phyloP scores from a whole-genome alignment of 352 stramenopile species.

The Phytophthora ramorum region DNA sequence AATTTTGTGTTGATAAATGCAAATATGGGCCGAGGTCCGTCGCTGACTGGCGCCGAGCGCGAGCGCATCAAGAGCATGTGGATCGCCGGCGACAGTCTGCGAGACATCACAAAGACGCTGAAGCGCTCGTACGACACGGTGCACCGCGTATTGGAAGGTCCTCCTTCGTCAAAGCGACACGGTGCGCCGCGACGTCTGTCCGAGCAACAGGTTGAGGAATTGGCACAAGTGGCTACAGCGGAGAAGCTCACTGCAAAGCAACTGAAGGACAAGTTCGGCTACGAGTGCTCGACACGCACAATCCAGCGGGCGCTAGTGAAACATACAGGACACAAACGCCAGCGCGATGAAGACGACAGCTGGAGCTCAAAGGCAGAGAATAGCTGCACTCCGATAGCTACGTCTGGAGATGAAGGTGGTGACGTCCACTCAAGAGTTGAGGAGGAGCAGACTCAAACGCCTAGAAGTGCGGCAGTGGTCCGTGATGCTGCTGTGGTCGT shows the following conservation, averaged over 20 bases:
- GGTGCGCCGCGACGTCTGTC: constrained; percentile 4
- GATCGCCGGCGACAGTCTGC: constrained; percentile 1
- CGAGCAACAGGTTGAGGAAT: constrained; percentile 1
- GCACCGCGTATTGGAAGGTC: constrained; percentile 3
- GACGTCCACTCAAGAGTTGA: no score
- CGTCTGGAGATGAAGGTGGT: no score
- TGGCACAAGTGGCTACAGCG: constrained; percentile 1
- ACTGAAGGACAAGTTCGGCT: constrained; percentile 8
- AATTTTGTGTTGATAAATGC: background rate
- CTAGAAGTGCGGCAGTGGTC: no score
- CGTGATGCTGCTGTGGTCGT: background rate
- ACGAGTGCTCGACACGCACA: constrained; percentile 3
- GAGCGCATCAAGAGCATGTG: constrained; percentile 13
- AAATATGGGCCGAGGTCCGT: constrained; percentile 6
- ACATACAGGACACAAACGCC: constrained; percentile 1
- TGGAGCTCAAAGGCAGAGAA: background rate
- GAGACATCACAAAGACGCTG: constrained; percentile 2
- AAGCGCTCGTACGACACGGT: constrained; percentile 9
- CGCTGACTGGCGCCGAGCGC: constrained; percentile 3
- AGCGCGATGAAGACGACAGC: background rate
- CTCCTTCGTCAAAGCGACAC: background rate
- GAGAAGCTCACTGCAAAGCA: constrained; percentile 2
- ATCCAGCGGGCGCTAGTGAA: constrained; percentile 6
- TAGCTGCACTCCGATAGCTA: background rate
- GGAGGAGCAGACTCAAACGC: no score